A percentile compares a stretch with the other conserved stretches of the same genome.
These are phyloP conservation scores for Rhodotorula sp. DNA, from an alignment of 1,284 basidiomycete genomes.

Conservation along the genomic window DNA sequence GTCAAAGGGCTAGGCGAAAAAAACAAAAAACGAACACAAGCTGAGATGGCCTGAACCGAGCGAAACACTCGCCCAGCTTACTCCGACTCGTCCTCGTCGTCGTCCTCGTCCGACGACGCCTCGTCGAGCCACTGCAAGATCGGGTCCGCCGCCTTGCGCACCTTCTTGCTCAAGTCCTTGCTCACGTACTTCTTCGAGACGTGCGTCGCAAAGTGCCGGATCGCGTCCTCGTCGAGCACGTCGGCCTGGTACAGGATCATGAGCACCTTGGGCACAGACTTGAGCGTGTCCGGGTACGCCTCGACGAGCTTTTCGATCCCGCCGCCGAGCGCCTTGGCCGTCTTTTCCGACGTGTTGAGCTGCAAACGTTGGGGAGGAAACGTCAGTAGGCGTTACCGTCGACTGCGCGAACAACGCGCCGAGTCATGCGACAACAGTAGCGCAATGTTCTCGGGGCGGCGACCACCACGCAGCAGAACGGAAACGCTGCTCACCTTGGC, in stretches of 20 bases:
- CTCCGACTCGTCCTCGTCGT: neutral
- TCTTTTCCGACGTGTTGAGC: constrained; percentile 70
- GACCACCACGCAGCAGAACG: neutral
- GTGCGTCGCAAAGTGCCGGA: constrained; percentile 92
- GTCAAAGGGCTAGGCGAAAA: neutral
- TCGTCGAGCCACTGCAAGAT: constrained; percentile 66
- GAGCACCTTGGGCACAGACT: constrained; percentile 75
- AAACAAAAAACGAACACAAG: too few relatives aligned
- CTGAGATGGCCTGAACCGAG: neutral
- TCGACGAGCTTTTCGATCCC: constrained; percentile 81
- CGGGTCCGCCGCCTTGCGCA: constrained; percentile 83
- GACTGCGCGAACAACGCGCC: too few relatives aligned
- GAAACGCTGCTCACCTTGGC: constrained; percentile 62
- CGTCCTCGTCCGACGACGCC: constrained; percentile 33
- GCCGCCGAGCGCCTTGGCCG: constrained; percentile 89
- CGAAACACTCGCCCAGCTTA: neutral
- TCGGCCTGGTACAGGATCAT: constrained; percentile 95
- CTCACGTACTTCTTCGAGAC: constrained; percentile 71
- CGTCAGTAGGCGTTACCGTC: neutral
- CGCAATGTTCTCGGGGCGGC: too few relatives aligned
- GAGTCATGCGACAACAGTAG: too few relatives aligned
- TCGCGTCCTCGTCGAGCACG: constrained; percentile 85
- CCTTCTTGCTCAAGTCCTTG: constrained; percentile 11
- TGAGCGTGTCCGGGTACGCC: constrained; percentile 60
- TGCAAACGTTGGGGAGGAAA: constrained; percentile 33